These are phyloP conservation scores for Mycena citricolor DNA, from an alignment of 1,284 basidiomycete genomes.

Conservation along the genomic window DNA sequence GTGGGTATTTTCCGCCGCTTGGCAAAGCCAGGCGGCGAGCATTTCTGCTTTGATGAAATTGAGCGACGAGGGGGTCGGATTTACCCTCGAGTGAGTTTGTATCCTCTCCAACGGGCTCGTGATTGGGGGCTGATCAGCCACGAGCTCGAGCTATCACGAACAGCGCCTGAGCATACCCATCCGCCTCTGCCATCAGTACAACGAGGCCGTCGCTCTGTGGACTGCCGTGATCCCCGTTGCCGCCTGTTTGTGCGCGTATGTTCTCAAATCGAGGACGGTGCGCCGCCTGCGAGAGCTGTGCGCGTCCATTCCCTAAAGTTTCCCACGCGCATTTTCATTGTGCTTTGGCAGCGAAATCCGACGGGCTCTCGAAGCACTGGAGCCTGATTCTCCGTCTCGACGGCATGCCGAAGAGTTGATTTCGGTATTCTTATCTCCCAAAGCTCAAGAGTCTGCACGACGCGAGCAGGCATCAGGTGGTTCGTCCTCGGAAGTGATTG, in stretches of 20 bases:
- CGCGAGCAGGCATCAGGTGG: too few species aligned
- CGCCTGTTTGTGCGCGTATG: constrained; percentile 6
- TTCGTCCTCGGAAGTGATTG: too few species aligned
- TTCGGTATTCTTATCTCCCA: too few species aligned
- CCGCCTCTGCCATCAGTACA: constrained; percentile 10
- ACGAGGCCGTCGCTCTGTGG: constrained; percentile 14
- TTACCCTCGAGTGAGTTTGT: constrained; percentile 38
- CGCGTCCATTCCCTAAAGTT: not conserved
- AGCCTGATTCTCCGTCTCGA: constrained; percentile 11
- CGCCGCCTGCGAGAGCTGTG: constrained; percentile 6
- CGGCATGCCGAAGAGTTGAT: constrained; percentile 13
- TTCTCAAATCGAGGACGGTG: not conserved
- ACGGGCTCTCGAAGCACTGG: constrained; percentile 7
- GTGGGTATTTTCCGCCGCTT: constrained; percentile 33
- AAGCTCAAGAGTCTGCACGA: too few species aligned
- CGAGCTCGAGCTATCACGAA: too few species aligned
- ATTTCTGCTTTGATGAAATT: constrained; percentile 33
- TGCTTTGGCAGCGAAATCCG: constrained; percentile 12
- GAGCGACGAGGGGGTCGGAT: constrained; percentile 31
- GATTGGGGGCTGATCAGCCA: too few species aligned
- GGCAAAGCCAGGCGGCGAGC: constrained; percentile 33
- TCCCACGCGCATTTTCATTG: constrained; percentile 8
- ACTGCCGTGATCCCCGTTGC: constrained; percentile 5
- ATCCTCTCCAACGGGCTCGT: too few species aligned
- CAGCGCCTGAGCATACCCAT: constrained; percentile 13